Evolutionary conservation across 2,329 filamentous ascomycete species (phyloP).

Genomic region (Trichoderma sp.): DNA sequence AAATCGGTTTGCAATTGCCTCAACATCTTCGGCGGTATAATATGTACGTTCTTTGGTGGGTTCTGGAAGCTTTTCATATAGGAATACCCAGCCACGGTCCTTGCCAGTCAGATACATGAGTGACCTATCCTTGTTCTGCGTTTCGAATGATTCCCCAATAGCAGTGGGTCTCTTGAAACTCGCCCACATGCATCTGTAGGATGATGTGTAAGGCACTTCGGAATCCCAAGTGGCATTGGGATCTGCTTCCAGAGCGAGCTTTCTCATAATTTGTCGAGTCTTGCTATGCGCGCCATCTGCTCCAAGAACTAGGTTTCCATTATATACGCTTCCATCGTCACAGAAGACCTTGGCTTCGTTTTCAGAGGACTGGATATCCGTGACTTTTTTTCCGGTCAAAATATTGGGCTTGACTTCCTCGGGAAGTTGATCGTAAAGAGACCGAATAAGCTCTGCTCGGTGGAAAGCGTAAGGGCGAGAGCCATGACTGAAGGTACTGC

Average conservation of each 20-base stretch:
- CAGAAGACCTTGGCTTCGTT: slow-evolving; percentile 31
- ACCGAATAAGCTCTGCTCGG: slow-evolving; percentile 34
- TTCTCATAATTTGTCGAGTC: slow-evolving; percentile 35
- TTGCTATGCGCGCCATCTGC: slow-evolving; percentile 43
- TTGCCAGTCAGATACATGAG: slow-evolving; percentile 31
- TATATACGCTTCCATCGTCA: slow-evolving; percentile 33
- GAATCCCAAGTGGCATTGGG: slow-evolving; percentile 23
- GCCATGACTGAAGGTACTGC: slow-evolving; percentile 27
- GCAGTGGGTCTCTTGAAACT: slow-evolving; percentile 27
- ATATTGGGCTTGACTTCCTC: slow-evolving; percentile 28
- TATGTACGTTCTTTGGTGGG: slow-evolving; percentile 26
- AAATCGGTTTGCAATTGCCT: slow-evolving; percentile 27
- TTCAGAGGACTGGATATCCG: slow-evolving; percentile 23
- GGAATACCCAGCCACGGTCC: slow-evolving; percentile 32
- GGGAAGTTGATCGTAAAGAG: slow-evolving; percentile 32
- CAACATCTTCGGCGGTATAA: slow-evolving; percentile 29
- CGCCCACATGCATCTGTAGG: slow-evolving; percentile 36
- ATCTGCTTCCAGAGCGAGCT: slow-evolving; percentile 26
- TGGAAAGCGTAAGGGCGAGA: slow-evolving; percentile 30
- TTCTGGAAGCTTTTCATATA: slow-evolving; percentile 32
- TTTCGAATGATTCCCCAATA: slow-evolving; percentile 31
- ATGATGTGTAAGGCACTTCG: slow-evolving; percentile 31
- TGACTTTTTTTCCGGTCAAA: slow-evolving; percentile 28
- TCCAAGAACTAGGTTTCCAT: slow-evolving; percentile 39
- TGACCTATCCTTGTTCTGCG: slow-evolving; percentile 29